phyloP scores from a whole-genome alignment of 495 filamentous ascomycete species.

The Thermochaetoides thermophila region DNA sequence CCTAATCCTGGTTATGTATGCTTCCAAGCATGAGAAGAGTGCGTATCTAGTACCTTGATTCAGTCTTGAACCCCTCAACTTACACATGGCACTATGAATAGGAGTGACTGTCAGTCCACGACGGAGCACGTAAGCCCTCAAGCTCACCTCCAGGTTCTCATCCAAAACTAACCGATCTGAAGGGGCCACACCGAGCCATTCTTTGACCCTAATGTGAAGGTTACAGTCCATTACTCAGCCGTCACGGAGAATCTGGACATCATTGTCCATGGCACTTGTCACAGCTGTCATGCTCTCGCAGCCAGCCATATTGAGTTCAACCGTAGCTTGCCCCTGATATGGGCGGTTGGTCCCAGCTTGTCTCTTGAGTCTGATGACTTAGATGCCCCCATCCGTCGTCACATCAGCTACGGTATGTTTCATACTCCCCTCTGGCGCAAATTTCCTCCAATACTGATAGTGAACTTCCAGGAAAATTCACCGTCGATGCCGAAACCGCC shows the following conservation, averaged over 20 bases:
- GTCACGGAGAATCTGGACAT: conserved; percentile 10
- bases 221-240: conserved; percentile 24
- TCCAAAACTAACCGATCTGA: background rate
- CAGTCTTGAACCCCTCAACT: background rate
- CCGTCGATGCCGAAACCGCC: conserved; percentile 36
- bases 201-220: conserved; percentile 22
- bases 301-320: conserved; percentile 19
- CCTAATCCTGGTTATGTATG: conserved; percentile 16
- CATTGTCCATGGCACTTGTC: conserved; percentile 34
- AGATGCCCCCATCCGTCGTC: conserved; percentile 33
- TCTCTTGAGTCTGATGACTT: conserved; percentile 22
- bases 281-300: conserved; percentile 31
- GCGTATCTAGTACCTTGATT: too few species aligned
- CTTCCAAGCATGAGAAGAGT: conserved; percentile 8
- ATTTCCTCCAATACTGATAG: background rate
- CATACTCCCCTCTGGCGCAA: background rate
- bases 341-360: conserved; percentile 33
- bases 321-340: conserved; percentile 36
- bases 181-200: conserved; percentile 34
- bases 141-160: background rate
- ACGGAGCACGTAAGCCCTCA: conserved; percentile 6
- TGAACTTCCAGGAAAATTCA: conserved; percentile 21
- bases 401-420: conserved; percentile 31
- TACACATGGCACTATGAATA: background rate
- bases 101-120: conserved; percentile 13